Base-by-base conservation (phyloP, 768 basidiomycete genomes). In the Mycena albidolilacea region DNA sequence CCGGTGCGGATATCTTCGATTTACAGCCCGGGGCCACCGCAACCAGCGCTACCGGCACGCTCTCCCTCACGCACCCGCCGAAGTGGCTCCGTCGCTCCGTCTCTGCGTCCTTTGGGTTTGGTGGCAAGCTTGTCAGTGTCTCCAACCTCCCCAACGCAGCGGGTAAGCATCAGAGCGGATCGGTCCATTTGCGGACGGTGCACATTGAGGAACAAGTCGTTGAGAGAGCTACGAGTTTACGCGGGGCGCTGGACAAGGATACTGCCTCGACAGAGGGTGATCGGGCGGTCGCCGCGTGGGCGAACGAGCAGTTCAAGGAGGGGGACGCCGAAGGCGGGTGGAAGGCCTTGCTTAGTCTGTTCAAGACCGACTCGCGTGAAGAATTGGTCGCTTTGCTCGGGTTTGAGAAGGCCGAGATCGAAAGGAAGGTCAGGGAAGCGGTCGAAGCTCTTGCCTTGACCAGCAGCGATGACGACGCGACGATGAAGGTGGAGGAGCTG, bases 61-160 rank as follows among this genome's bases (percentile, higher is more conserved):
- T 97, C 19, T 95, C 96, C 0, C 90, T 98, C 74, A 94, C 94
- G 79, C 95, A 97, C 77, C 94, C 96, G n/a, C 97, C 97, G 1
- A 97, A 96, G 78, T 99, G 97, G 98, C 89, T 99, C 15, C 91
- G 94, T 44, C 89, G 97, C 21, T 95, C 97, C 0, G 86, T 89
- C 0, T 92, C 93, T 0, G 89, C 85, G 60, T 91, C 95, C 0
- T 99, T 97, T 76, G 97, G 97, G 0, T 99, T 97, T 76, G 95
- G 97, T 5, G 97, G 97, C 38, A 91, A 93, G 77, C 87, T 99
- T 23, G 90, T 95, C 14, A 90, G 91, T 1, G 91, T 96, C 3
- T 90, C 89, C 64, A 97, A 97, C 80, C 86, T 97, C n/a, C 85
- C 89, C 0, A 84, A 84, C 41, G 88, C 90, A 0, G 90, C 92